These are phyloP conservation scores for Parasitella parasitica DNA, from an alignment of 371 early-diverging fungal species.

Conservation along the genomic window DNA sequence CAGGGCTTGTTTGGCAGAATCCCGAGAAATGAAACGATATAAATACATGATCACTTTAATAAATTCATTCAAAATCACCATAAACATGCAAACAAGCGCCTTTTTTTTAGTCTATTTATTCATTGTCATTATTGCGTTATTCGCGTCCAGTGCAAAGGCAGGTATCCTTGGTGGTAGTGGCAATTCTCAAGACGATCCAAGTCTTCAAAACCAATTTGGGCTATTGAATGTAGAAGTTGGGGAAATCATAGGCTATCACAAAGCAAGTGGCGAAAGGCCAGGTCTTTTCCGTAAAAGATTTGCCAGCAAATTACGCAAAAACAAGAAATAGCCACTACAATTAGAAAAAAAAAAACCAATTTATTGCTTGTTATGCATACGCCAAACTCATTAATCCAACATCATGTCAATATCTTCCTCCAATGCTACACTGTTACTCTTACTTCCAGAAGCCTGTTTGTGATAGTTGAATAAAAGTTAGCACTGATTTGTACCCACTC, in stretches of 20 bases:
- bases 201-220: background rate
- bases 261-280: background rate
- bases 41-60: background rate
- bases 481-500: background rate
- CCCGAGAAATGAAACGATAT: background rate
- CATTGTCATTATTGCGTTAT: background rate
- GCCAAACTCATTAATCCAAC: slow-evolving; percentile 15
- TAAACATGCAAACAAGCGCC: background rate
- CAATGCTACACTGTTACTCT: background rate
- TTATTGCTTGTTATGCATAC: background rate
- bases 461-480: background rate
- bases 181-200: background rate
- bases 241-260: background rate
- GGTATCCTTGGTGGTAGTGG: background rate
- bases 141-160: background rate
- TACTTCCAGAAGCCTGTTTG: background rate
- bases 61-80: background rate
- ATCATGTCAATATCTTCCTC: slow-evolving; percentile 19
- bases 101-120: background rate
- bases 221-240: background rate
- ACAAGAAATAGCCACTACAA: background rate
- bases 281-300: background rate
- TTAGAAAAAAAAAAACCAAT: background rate
- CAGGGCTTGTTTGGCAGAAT: background rate
- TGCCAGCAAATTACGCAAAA: background rate